These are phyloP conservation scores for Ceratobasidium sp. DNA, from an alignment of 1,284 basidiomycete species.

Conservation along the genomic window DNA sequence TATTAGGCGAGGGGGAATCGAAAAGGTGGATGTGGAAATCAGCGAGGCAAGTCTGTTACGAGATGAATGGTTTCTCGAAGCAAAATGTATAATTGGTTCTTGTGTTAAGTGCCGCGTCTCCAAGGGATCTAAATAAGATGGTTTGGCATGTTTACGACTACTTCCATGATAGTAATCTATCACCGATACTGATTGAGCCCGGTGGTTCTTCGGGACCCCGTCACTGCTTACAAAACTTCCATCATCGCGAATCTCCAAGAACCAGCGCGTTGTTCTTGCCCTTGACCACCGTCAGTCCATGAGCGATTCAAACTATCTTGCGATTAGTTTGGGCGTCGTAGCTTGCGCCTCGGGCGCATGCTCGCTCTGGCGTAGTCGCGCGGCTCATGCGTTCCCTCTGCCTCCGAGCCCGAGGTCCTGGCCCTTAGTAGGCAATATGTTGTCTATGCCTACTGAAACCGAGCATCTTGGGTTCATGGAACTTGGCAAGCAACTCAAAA, in stretches of 20 bases:
- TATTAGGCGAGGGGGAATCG: constrained; percentile 1
- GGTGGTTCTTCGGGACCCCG: no score
- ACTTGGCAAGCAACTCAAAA: constrained; percentile 25
- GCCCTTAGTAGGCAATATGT: constrained; percentile 32
- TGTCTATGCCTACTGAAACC: constrained; percentile 23
- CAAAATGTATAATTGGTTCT: background rate
- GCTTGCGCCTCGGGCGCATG: background rate
- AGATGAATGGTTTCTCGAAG: background rate
- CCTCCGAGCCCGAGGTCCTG: constrained; percentile 32
- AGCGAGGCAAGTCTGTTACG: no score
- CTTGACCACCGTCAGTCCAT: background rate
- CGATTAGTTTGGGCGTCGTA: background rate
- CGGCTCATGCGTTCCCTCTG: background rate
- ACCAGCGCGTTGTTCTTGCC: background rate
- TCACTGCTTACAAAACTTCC: no score
- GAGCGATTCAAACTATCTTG: background rate
- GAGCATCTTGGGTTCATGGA: constrained; percentile 36
- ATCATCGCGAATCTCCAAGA: no score
- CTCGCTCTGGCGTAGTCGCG: background rate
- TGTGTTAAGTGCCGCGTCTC: no score
- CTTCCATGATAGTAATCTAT: no score
- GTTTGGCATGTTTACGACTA: no score
- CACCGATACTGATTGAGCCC: no score
- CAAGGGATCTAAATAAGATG: no score
- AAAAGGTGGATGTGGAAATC: no score